Evolutionary conservation across 2,329 filamentous ascomycete genomes (phyloP).

Genomic region (Ophidiomyces ophidiicola): DNA sequence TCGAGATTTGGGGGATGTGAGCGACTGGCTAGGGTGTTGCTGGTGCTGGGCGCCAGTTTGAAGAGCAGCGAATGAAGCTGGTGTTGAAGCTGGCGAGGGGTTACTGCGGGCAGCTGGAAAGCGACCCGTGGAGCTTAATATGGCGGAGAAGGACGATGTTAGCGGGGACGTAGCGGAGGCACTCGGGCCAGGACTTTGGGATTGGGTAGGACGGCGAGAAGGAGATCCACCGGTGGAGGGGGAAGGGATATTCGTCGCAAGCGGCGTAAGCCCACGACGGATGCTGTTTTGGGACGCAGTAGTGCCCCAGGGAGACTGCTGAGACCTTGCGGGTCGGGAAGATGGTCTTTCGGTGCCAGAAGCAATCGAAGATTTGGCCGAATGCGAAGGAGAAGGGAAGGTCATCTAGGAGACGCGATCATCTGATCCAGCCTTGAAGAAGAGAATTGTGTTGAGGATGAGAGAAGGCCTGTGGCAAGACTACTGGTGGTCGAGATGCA

Average conservation of each 20-base stretch:
- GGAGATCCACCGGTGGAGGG: slow-evolving; percentile 32
- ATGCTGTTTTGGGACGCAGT: slow-evolving; percentile 43
- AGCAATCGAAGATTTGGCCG: slow-evolving; percentile 41
- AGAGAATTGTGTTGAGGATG: slow-evolving; percentile 20
- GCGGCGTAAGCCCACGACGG: slow-evolving; percentile 47
- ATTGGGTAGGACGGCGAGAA: slow-evolving; percentile 35
- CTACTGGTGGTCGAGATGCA: background rate
- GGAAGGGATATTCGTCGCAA: slow-evolving; percentile 41
- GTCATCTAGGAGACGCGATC: slow-evolving; percentile 45
- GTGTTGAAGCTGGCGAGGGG: slow-evolving; percentile 43
- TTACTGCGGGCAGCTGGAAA: slow-evolving; percentile 41
- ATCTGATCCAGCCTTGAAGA: slow-evolving; percentile 35
- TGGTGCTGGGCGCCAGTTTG: slow-evolving; percentile 42
- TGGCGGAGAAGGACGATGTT: slow-evolving; percentile 41
- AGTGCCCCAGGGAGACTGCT: slow-evolving; percentile 47
- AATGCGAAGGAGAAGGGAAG: slow-evolving; percentile 42
- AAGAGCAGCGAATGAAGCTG: slow-evolving; percentile 43
- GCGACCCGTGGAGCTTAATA: slow-evolving; percentile 39
- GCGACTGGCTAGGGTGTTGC: slow-evolving; percentile 38
- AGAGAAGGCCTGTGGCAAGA: slow-evolving; percentile 3
- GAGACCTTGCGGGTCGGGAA: slow-evolving; percentile 33
- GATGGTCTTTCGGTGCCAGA: slow-evolving; percentile 39
- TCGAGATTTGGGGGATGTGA: slow-evolving; percentile 45
- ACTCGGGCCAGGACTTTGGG: slow-evolving; percentile 39
- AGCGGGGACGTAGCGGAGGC: slow-evolving; percentile 40